These are phyloP conservation scores for Nakazawaea wyomingensis DNA, from an alignment of 805 yeast genomes.

Conservation along the genomic window DNA sequence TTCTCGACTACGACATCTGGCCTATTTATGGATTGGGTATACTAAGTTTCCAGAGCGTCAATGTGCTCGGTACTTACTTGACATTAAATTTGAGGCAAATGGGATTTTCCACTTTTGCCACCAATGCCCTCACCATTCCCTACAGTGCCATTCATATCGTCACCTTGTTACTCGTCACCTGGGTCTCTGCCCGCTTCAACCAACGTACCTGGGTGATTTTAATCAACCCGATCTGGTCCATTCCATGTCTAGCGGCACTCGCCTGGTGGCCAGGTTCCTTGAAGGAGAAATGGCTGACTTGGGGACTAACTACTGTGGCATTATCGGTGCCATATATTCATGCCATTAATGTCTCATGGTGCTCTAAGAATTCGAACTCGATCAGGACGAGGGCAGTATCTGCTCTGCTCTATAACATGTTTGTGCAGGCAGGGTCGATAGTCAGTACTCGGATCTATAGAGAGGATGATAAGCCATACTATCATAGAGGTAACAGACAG, in stretches of 20 bases:
- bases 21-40: constrained; percentile 49
- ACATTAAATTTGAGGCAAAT: constrained; percentile 42
- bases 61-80: constrained; percentile 38
- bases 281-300: constrained; percentile 22
- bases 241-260: constrained; percentile 21
- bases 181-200: constrained; percentile 29
- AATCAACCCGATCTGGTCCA: constrained; percentile 21
- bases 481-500: constrained; percentile 49
- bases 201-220: constrained; percentile 21
- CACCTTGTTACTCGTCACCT: constrained; percentile 30
- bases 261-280: constrained; percentile 25
- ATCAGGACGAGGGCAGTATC: constrained; percentile 62
- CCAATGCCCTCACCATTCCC: constrained; percentile 51
- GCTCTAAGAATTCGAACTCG: constrained; percentile 56
- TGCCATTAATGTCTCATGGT: constrained; percentile 54
- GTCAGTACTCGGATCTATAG: constrained; percentile 53
- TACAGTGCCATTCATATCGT: constrained; percentile 33
- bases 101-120: constrained; percentile 49
- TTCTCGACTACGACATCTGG: constrained; percentile 49
- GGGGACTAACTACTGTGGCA: constrained; percentile 19
- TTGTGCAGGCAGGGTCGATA: constrained; percentile 54
- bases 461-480: constrained; percentile 51
- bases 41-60: constrained; percentile 31
- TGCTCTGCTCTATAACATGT: constrained; percentile 61
- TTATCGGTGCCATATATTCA: constrained; percentile 46